A percentile compares a stretch with the other conserved stretches of the same genome.
Evolutionary conservation across 768 basidiomycete species (phyloP).

Genomic region (Trametes meyenii): DNA sequence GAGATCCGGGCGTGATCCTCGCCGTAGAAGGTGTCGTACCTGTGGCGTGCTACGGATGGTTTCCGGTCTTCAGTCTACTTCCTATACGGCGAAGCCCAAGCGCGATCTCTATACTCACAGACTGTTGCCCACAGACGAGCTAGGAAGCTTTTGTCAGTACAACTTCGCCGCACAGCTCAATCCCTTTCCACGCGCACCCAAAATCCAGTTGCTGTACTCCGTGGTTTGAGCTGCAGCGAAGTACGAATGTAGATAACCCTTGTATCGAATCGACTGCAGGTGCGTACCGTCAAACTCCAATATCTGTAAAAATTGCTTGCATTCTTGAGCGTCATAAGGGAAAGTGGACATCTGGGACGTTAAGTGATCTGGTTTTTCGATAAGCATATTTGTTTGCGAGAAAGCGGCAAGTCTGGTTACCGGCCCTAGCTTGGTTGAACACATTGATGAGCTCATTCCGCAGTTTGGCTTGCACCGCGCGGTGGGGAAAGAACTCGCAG

Average conservation of each 20-base stretch:
- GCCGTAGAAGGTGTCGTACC: conserved; percentile 32
- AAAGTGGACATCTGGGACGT: conserved; percentile 32
- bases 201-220: conserved; percentile 20
- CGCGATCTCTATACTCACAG: conserved; percentile 8
- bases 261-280: neutral
- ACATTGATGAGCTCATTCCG: conserved; percentile 21
- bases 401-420: conserved; percentile 4
- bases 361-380: conserved; percentile 23
- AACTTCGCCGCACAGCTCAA: neutral
- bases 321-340: conserved; percentile 28
- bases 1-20: conserved; percentile 30
- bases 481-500: conserved; percentile 33
- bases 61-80: neutral
- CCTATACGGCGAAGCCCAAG: neutral
- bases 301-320: conserved; percentile 25
- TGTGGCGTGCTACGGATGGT: conserved; percentile 16
- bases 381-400: neutral
- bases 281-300: conserved; percentile 18
- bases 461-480: conserved; percentile 6
- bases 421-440: conserved; percentile 28
- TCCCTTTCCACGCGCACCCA: conserved; percentile 18
- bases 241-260: neutral
- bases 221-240: neutral
- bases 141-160: conserved; percentile 4
- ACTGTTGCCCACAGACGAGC: conserved; percentile 27